phyloP scores from a whole-genome alignment of 208 protist genomes.

The Wallacemonas collosoma region DNA sequence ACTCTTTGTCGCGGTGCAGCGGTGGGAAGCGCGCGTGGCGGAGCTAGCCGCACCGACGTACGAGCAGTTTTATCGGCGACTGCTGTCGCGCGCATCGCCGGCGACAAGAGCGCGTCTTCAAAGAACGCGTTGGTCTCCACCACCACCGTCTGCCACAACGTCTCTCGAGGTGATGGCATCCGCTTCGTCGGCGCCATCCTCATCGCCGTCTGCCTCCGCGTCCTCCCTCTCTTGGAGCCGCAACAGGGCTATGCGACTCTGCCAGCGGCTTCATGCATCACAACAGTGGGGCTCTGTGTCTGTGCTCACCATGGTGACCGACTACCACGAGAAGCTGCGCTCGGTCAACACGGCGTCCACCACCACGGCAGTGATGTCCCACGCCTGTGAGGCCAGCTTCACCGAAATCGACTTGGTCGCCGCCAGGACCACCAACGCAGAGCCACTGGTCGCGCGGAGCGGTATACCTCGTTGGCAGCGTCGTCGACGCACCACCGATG shows the following conservation, averaged over 20 bases:
- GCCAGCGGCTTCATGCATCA: background rate
- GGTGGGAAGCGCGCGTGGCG: background rate
- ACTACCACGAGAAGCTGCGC: background rate
- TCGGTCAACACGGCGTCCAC: background rate
- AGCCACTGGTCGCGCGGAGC: background rate
- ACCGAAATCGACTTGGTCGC: background rate
- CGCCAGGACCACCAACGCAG: background rate
- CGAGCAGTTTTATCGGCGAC: background rate
- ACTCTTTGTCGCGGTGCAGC: background rate
- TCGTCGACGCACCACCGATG: background rate
- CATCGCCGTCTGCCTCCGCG: background rate
- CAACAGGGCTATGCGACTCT: background rate
- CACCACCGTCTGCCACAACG: background rate
- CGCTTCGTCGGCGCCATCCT: background rate
- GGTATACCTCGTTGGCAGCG: background rate
- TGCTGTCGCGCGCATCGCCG: background rate
- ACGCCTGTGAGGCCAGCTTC: constrained; percentile 5
- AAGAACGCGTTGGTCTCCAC: background rate
- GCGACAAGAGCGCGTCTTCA: background rate
- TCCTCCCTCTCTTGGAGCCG: background rate
- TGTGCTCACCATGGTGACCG: background rate
- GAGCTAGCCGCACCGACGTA: background rate
- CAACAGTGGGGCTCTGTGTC: background rate
- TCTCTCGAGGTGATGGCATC: background rate
- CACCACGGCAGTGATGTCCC: background rate